Evolutionary conservation across 768 basidiomycete species (phyloP), one percentile per base, ranked within the genome.

Genomic region (Russula sp.): DNA sequence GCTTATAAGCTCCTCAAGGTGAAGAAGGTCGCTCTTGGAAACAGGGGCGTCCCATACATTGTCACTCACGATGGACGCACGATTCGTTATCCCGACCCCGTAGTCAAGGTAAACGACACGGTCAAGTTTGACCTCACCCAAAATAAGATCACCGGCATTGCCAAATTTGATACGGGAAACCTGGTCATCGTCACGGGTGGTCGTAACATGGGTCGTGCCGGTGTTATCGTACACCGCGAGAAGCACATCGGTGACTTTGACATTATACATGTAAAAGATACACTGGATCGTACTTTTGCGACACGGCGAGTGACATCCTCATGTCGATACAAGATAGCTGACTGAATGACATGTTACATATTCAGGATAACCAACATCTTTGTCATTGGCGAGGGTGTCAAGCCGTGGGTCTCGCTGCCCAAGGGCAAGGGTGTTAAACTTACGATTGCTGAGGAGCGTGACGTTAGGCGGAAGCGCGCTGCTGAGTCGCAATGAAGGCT

Each of bases 61-160:
- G 92, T 98, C 77, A 98, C 96, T 68, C 97, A 99, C 80, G 97
- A 99, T 72, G 97, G 97, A 56, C 93, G 97, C 74, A 99, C 97
- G 67, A 98, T 99, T 80, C 95, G 97, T 66, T 99, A 98, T 80
- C 96, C 97, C 69, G 97, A 99, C 76, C 97, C 97, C 35, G 75
- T 77, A 69, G 93, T 99, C 84, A 84, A 81, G 71, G 93, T 91
- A 76, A 96, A 98, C 82, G 97, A 98, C 79, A 93, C 94, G 56
- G 85, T 98, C 76, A 97, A 93, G 77, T 98, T 89, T 74, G 97
- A 98, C 77, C 79, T 99, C 65, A 90, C 93, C 75, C 88, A 93
- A 77, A 83, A 83, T 77, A 97, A 98, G 81, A 94, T 99, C 74
- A 83, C 77, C 58, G 90, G 95, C 72, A 91, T 84, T 72, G 87